A percentile compares a stretch with the other conserved stretches of the same genome.
Evolutionary conservation across 2,329 filamentous ascomycete genomes (phyloP).

Genomic region (Ramularia collo-cygni): DNA sequence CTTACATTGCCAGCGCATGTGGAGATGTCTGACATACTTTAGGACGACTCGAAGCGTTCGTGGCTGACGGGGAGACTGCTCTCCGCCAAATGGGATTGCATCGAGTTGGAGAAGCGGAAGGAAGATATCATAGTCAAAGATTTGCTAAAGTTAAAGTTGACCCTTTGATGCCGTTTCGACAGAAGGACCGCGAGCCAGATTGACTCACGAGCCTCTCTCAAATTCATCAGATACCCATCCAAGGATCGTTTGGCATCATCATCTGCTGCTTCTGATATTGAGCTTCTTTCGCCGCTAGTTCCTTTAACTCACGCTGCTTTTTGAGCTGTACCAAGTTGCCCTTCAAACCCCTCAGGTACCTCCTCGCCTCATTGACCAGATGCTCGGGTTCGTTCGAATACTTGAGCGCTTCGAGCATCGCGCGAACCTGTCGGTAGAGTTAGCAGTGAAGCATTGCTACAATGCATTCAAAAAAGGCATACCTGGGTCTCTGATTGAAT

Average conservation of each 20-base stretch:
- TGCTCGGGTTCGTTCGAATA: conserved; percentile 49
- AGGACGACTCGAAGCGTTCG: conserved; percentile 23
- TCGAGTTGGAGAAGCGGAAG: conserved; percentile 28
- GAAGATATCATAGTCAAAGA: conserved; percentile 31
- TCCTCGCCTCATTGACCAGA: conserved; percentile 47
- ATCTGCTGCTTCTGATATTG: conserved; percentile 6
- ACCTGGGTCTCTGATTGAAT: conserved; percentile 51
- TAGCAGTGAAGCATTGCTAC: conserved; percentile 2
- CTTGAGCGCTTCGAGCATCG: conserved; percentile 58
- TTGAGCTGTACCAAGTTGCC: conserved; percentile 49
- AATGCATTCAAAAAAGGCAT: no score
- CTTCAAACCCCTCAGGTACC: conserved; percentile 52
- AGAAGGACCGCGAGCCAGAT: no score
- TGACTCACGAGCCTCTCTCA: no score
- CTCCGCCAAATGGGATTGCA: conserved; percentile 34
- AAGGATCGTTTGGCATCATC: conserved; percentile 1
- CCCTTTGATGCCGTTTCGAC: conserved; percentile 5
- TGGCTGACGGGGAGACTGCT: conserved; percentile 35
- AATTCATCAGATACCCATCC: conserved; percentile 1
- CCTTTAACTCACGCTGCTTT: conserved; percentile 34
- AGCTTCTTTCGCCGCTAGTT: conserved; percentile 16
- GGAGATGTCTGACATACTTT: no score
- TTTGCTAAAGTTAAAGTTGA: conserved; percentile 30
- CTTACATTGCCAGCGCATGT: no score
- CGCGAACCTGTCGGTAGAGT: conserved; percentile 45